Evolutionary conservation across 495 filamentous ascomycete species (phyloP), one percentile per base, ranked within the genome.

Genomic region (Aspergillus sclerotiicarbonarius): DNA sequence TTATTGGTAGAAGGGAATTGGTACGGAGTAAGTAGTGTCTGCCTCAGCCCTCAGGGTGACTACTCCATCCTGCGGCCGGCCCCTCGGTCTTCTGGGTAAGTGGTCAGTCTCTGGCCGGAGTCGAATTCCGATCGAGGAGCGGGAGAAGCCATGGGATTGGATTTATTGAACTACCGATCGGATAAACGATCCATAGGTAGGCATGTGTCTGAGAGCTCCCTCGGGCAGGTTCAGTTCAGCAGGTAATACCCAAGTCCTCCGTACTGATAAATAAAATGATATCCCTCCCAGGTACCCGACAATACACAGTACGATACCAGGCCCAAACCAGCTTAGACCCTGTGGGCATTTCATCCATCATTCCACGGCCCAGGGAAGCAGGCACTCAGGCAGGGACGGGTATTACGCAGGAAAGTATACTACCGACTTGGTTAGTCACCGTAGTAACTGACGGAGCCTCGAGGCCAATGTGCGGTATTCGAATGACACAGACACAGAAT

Each of bases 1-100:
- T 44, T 20, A 54, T 54, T 54, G 52, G 52, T 43, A 54, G 32
- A 54, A 43, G 19, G 16, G 10, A 5, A 44, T 31, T 46, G 50
- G 50, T 35, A 35, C 32, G 12, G 9, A 35, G 33, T 35, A 9
- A 35, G 37, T 15, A n/a, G 13, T n/a, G 37, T n/a, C 37, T 41
- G 12, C 37, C 12, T 41, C 3, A 13, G 35, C 9, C 10, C 35
- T 37, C n/a, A n/a, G 37, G 37, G n/a, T n/a, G 13, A 6, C 37
- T 41, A n/a, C n/a, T 41, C 37, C 37, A 41, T 41, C 25, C 25
- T 25, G 25, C 25, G 25, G 25, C 2, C 25, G 25, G 25, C 25
- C 25, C 25, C 25, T 25, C 25, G 25, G 25, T 25, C 25, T 25
- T 5, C 25, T 25, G 25, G 25, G 25, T 25, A 25, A 25, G 25